phyloP scores from a whole-genome alignment of 2,329 filamentous ascomycete genomes.

The Cladosporium cucumerinum region DNA sequence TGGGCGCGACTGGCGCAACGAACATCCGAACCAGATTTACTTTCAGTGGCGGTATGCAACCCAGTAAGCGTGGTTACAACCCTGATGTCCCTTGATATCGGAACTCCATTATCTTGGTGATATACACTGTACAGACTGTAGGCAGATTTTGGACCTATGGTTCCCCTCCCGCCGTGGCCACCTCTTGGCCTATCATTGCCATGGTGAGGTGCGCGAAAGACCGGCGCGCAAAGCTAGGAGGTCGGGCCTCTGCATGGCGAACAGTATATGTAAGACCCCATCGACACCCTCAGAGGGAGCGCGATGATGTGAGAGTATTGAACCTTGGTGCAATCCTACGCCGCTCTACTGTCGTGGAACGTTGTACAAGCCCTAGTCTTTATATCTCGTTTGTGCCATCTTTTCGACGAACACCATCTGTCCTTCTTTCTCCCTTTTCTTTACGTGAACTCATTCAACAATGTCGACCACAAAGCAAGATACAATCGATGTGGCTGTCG shows the following conservation, averaged over 20 bases:
- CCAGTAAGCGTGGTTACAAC: not conserved
- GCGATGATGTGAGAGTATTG: slow-evolving; percentile 10
- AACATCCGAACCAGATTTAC: not conserved
- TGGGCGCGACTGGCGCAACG: not conserved
- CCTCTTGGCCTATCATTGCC: not conserved
- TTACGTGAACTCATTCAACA: not conserved
- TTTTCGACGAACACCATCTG: not conserved
- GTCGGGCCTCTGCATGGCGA: not conserved
- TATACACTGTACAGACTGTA: not conserved
- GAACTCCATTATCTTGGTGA: not conserved
- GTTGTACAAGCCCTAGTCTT: not conserved
- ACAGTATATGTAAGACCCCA: not conserved
- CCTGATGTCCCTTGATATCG: not conserved
- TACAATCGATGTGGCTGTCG: not conserved
- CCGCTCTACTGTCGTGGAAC: not conserved
- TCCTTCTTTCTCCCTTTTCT: not conserved
- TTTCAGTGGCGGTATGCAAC: not conserved
- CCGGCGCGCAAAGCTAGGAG: not conserved
- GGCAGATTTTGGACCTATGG: not conserved
- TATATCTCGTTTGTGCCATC: not conserved
- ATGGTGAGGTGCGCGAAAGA: not conserved
- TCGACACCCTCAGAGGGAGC: not conserved
- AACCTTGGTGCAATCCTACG: not conserved
- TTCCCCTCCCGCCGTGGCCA: not conserved
- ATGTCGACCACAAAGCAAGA: not conserved